Evolutionary conservation across 2,329 filamentous ascomycete species (phyloP).

Genomic region (Pseudogymnoascus sp.): DNA sequence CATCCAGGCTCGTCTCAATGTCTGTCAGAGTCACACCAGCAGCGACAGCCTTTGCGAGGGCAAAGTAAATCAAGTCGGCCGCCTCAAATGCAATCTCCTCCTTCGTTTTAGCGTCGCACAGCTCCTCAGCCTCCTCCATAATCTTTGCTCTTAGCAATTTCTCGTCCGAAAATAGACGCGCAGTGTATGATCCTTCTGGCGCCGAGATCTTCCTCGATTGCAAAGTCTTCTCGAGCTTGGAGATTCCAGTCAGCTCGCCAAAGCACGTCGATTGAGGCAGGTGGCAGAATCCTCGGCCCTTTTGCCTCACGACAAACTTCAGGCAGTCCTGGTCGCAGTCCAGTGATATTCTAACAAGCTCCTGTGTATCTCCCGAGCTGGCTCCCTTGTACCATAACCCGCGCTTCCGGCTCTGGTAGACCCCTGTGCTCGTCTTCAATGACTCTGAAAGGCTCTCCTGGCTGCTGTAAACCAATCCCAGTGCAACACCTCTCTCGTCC

Average conservation of each 20-base stretch:
- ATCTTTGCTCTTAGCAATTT: slow-evolving; percentile 91
- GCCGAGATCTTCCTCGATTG: slow-evolving; percentile 73
- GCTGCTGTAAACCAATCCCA: slow-evolving; percentile 92
- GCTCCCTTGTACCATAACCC: slow-evolving; percentile 96
- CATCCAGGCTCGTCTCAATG: slow-evolving; percentile 84
- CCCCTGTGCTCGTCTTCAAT: slow-evolving; percentile 61
- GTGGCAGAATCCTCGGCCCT: slow-evolving; percentile 87
- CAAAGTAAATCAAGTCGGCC: slow-evolving; percentile 93
- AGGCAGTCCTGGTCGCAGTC: slow-evolving; percentile 94
- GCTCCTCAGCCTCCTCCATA: slow-evolving; percentile 94
- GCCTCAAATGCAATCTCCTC: slow-evolving; percentile 89
- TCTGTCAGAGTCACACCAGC: slow-evolving; percentile 80
- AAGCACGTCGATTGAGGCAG: slow-evolving; percentile 89
- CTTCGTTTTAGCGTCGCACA: slow-evolving; percentile 76
- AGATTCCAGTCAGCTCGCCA: slow-evolving; percentile 71
- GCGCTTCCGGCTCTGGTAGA: slow-evolving; percentile 93
- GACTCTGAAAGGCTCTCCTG: slow-evolving; percentile 84
- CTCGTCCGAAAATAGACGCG: slow-evolving; percentile 82
- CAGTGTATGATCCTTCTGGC: slow-evolving; percentile 86
- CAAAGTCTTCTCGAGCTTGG: slow-evolving; percentile 80
- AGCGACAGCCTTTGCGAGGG: slow-evolving; percentile 77
- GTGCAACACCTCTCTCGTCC: slow-evolving; percentile 73
- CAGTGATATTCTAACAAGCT: slow-evolving; percentile 72
- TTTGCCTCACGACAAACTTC: slow-evolving; percentile 82
- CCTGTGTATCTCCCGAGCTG: slow-evolving; percentile 86